Evolutionary conservation across 1,284 basidiomycete species (phyloP).

Genomic region (Ceratobasidium sp.): DNA sequence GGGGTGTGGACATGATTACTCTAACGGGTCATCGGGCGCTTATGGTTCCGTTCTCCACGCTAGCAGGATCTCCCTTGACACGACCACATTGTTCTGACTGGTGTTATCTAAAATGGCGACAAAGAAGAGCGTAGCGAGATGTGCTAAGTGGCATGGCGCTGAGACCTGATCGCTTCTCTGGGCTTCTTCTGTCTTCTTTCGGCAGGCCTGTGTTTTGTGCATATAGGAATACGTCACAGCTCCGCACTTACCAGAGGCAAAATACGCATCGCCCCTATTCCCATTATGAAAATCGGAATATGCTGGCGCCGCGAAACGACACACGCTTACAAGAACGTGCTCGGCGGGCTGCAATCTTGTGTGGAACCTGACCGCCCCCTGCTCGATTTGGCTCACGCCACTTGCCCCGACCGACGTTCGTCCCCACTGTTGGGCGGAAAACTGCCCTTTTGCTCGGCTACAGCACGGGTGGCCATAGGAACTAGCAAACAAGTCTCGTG

Average conservation of each 20-base stretch:
- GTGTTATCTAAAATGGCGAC: background rate
- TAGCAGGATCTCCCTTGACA: background rate
- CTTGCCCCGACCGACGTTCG: background rate
- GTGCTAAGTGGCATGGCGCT: background rate
- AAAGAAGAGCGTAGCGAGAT: background rate
- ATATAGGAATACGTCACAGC: background rate
- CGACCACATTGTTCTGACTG: background rate
- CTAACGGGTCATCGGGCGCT: background rate
- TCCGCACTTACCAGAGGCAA: slow-evolving; percentile 19
- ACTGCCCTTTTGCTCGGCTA: background rate
- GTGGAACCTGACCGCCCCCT: background rate
- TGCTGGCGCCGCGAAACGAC: background rate
- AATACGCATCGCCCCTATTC: slow-evolving; percentile 25
- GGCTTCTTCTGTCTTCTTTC: slow-evolving; percentile 11
- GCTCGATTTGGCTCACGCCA: background rate
- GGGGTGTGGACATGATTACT: slow-evolving; percentile 36
- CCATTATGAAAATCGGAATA: slow-evolving; percentile 6
- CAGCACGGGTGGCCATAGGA: background rate
- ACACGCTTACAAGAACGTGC: slow-evolving; percentile 27
- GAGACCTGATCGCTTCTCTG: slow-evolving; percentile 5
- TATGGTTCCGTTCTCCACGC: background rate
- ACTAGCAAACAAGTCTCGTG: background rate
- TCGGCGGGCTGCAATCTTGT: background rate
- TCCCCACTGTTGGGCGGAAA: background rate
- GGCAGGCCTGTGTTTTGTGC: slow-evolving; percentile 22